These are phyloP conservation scores for Nadsonia starkeyi-henricii DNA, from an alignment of 1,139 yeast species.

Conservation along the genomic window DNA sequence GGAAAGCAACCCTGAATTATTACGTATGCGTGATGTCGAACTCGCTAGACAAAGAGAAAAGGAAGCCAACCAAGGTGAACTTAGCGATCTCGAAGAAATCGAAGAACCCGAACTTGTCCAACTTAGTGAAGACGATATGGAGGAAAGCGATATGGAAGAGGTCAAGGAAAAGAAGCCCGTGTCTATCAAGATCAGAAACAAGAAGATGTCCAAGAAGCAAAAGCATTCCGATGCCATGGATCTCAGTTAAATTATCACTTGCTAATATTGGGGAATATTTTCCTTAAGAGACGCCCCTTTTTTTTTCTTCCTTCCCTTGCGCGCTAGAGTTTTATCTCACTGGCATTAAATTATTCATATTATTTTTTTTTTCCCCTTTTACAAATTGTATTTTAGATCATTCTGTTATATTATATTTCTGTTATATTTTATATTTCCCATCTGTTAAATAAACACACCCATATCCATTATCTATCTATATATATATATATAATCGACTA, in stretches of 20 bases:
- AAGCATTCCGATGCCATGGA: constrained; percentile 6
- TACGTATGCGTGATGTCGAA: constrained; percentile 88
- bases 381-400: neutral
- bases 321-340: too few species aligned
- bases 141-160: constrained; percentile 22
- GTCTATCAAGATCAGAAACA: constrained; percentile 61
- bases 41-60: constrained; percentile 66
- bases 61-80: constrained; percentile 36
- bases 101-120: constrained; percentile 18
- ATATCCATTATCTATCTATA: too few species aligned
- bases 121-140: constrained; percentile 18
- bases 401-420: neutral
- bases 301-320: too few species aligned
- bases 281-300: too few species aligned
- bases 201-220: constrained; percentile 19
- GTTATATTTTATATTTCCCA: neutral
- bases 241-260: constrained; percentile 5
- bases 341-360: too few species aligned
- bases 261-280: neutral
- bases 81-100: constrained; percentile 32
- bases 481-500: too few species aligned
- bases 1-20: constrained; percentile 73
- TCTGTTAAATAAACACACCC: neutral
- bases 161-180: constrained; percentile 52
- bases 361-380: too few species aligned